These are phyloP conservation scores for Suillus spraguei DNA, from an alignment of 768 basidiomycete species.

Conservation along the genomic window DNA sequence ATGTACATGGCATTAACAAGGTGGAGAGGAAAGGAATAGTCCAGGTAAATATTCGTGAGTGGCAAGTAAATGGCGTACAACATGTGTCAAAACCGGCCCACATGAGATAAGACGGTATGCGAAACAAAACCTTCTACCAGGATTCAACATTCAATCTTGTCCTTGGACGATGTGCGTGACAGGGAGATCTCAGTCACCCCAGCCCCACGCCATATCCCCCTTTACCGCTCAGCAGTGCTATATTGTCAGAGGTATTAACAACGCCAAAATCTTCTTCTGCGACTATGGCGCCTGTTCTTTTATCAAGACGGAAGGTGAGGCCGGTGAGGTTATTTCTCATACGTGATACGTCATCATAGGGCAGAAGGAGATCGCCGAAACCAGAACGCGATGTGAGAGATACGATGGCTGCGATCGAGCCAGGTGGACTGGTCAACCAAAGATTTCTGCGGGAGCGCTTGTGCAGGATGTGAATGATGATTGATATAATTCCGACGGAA, in stretches of 20 bases:
- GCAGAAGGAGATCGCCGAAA: slow-evolving; percentile 61
- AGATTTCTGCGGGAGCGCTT: slow-evolving; percentile 48
- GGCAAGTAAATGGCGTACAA: not conserved
- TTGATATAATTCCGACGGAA: slow-evolving; percentile 47
- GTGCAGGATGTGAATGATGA: slow-evolving; percentile 51
- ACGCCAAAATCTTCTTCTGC: slow-evolving; percentile 47
- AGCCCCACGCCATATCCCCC: slow-evolving; percentile 12
- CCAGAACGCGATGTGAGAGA: slow-evolving; percentile 63
- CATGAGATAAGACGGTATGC: not conserved
- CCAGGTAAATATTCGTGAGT: not conserved
- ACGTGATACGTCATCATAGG: slow-evolving; percentile 52
- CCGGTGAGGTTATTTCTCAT: slow-evolving; percentile 52
- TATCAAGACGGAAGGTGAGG: slow-evolving; percentile 56
- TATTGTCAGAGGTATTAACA: slow-evolving; percentile 14
- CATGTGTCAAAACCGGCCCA: not conserved
- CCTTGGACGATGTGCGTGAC: slow-evolving; percentile 13
- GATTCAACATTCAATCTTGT: not conserved
- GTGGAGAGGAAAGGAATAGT: not conserved
- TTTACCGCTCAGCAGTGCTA: slow-evolving; percentile 19
- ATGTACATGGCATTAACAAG: not conserved
- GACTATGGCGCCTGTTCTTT: slow-evolving; percentile 61
- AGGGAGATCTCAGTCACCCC: slow-evolving; percentile 11
- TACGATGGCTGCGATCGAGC: slow-evolving; percentile 58
- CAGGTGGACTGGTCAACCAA: slow-evolving; percentile 56
- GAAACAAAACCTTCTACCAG: not conserved